Evolutionary conservation across 805 yeast species (phyloP).

Genomic region (Pichia scutulata): DNA sequence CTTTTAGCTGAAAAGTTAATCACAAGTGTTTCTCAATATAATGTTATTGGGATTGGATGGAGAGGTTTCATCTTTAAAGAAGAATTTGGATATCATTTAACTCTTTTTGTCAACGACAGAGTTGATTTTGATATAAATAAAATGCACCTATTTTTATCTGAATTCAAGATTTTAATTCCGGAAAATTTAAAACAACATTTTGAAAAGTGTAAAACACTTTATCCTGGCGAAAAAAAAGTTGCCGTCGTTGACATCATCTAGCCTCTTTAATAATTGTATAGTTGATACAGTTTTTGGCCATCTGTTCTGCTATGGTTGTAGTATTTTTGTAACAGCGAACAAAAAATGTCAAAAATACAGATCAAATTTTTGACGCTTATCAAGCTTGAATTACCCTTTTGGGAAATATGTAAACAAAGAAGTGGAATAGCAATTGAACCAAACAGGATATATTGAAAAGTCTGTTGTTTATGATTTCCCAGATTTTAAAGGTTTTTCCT

Average conservation of each 20-base stretch:
- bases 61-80: background rate
- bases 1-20: slow-evolving; percentile 1
- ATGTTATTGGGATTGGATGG: slow-evolving; percentile 8
- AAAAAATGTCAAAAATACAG: too few relatives aligned
- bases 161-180: background rate
- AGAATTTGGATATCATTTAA: slow-evolving; percentile 3
- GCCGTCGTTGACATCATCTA: background rate
- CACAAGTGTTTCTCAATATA: background rate
- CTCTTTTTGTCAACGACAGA: slow-evolving; percentile 4
- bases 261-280: too few relatives aligned
- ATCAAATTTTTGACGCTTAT: background rate
- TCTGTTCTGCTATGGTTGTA: too few relatives aligned
- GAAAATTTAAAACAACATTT: background rate
- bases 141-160: slow-evolving; percentile 1
- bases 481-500: too few relatives aligned
- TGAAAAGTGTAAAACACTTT: slow-evolving; percentile 4
- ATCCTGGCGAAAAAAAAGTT: background rate
- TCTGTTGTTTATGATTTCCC: background rate
- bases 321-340: too few relatives aligned
- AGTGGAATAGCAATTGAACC: background rate
- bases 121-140: background rate
- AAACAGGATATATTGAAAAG: background rate
- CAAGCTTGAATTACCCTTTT: background rate
- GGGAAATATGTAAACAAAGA: background rate
- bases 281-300: background rate